Base-by-base conservation (phyloP, 805 yeast genomes). In the Clavispora fructus region DNA sequence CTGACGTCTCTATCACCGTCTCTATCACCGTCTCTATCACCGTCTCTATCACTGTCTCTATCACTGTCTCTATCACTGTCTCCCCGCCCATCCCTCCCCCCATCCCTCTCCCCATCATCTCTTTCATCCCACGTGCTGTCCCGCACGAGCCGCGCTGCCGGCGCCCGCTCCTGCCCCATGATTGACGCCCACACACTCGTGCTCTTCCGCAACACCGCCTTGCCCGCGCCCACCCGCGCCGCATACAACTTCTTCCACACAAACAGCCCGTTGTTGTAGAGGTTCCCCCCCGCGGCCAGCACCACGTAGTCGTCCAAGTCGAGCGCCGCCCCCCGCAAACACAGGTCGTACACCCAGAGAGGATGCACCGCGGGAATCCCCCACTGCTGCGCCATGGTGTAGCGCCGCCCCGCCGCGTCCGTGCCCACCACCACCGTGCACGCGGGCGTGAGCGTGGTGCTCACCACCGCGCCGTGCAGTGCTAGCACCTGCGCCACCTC, bases 371-470 rank as follows among this genome's bases (percentile, higher is more conserved):
- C 71, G 1, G 80, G 79, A 5, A 73, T 73, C 10, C 65, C 63
- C 82, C 82, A 77, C 55, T 77, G 78, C 2, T 71, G 35, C 3
- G 82, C 82, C 55, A 77, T 77, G 13, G 64, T 64, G 54, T 69
- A 81, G 43, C 87, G 56, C 46, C 69, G 74, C 0, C 88, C 88
- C 14, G 63, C 57, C 25, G 61, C 62, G 41, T 74, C 79, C 27
- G 79, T 69, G n/a, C 81, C 73, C 4, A 82, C 68, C 0, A 82
- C 63, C 47, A 75, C 68, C 2, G 69, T 54, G 40, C 70, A 70
- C 6, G 69, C 62, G 8, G 65, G 63, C 2, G 80, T 74, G 32
- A 82, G 62, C 1, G 83, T 72, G 19, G 75, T 78, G 0, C 79
- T 71, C 1, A 74, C 73, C 16, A 60, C 62, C 4, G 85, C 87